phyloP scores from a whole-genome alignment of 2,329 filamentous ascomycete genomes.

The Escovopsis sp. region DNA sequence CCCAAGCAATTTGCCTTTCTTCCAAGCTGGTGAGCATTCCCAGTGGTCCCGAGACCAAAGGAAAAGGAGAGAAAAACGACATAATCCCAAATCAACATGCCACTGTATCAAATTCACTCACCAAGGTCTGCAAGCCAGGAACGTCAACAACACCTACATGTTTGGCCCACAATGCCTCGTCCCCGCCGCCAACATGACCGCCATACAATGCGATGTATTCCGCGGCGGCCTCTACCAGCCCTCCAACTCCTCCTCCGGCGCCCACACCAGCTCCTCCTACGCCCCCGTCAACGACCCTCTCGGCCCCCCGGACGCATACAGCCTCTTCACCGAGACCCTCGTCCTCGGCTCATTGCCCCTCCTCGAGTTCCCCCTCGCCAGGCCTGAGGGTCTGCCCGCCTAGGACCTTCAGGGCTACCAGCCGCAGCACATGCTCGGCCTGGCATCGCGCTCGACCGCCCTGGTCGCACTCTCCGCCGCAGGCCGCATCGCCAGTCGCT shows the following conservation, averaged over 20 bases:
- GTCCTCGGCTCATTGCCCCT: constrained; percentile 1
- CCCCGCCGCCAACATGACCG: background rate
- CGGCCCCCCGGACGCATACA: constrained; percentile 2
- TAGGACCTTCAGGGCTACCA: constrained; percentile 4
- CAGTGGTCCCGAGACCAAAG: no score
- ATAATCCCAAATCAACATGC: no score
- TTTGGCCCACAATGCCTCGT: constrained; percentile 4
- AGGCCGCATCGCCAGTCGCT: constrained; percentile 2
- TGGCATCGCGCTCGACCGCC: constrained; percentile 6
- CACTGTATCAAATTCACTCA: no score
- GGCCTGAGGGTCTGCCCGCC: background rate
- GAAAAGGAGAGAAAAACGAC: no score
- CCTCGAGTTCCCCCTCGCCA: constrained; percentile 3
- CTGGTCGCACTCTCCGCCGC: background rate
- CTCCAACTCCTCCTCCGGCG: background rate
- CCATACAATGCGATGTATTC: constrained; percentile 3
- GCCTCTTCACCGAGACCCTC: constrained; percentile 6
- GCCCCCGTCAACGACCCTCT: constrained; percentile 1
- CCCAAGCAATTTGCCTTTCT: constrained; percentile 4
- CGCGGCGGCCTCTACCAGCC: constrained; percentile 5
- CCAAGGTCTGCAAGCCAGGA: no score
- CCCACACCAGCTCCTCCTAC: background rate
- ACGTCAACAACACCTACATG: constrained; percentile 6
- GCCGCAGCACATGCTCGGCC: constrained; percentile 6
- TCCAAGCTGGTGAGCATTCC: constrained; percentile 6